Conservation (phyloP, 2,329 filamentous ascomycete species). For the Aspergillus sp. region DNA sequence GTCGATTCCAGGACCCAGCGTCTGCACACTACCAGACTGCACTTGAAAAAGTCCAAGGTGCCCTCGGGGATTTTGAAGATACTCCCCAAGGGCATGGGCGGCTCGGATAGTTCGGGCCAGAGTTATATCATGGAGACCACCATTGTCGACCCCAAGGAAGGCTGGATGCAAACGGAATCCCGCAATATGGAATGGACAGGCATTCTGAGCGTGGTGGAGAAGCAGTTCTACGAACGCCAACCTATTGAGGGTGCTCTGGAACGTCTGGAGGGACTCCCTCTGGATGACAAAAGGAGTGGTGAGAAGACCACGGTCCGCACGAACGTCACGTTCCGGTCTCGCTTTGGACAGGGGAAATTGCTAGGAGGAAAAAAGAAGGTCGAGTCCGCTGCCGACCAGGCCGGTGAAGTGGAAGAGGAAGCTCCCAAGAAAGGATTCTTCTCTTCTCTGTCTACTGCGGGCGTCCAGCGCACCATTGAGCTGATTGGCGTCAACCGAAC, state of each 20-base stretch:
- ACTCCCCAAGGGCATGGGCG: constrained; percentile 51
- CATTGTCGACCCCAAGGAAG: constrained; percentile 53
- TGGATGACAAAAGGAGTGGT: constrained; percentile 27
- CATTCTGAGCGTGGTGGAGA: constrained; percentile 55
- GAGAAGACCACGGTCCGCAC: constrained; percentile 51
- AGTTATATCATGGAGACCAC: constrained; percentile 57
- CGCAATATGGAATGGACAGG: constrained; percentile 60
- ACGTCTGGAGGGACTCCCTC: constrained; percentile 21
- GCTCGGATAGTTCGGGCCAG: constrained; percentile 51
- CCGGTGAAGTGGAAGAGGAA: constrained; percentile 42
- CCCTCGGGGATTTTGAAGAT: constrained; percentile 54
- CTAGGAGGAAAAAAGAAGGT: constrained; percentile 35
- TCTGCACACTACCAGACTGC: constrained; percentile 54
- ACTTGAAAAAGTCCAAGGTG: constrained; percentile 56
- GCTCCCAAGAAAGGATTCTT: constrained; percentile 50
- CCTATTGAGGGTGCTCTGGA: constrained; percentile 14
- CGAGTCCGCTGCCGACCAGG: constrained; percentile 27
- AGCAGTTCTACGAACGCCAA: constrained; percentile 49
- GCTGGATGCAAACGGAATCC: constrained; percentile 59
- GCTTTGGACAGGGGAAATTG: constrained; percentile 51
- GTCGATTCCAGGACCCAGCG: constrained; percentile 53
- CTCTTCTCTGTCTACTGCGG: constrained; percentile 50
- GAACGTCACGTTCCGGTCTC: constrained; percentile 54
- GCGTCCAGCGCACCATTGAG: constrained; percentile 57
- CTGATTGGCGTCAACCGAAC: constrained; percentile 54